Evolutionary conservation across 495 filamentous ascomycete genomes (phyloP), one percentile per base, ranked within the genome.

Genomic region (Penicillium fimorum): DNA sequence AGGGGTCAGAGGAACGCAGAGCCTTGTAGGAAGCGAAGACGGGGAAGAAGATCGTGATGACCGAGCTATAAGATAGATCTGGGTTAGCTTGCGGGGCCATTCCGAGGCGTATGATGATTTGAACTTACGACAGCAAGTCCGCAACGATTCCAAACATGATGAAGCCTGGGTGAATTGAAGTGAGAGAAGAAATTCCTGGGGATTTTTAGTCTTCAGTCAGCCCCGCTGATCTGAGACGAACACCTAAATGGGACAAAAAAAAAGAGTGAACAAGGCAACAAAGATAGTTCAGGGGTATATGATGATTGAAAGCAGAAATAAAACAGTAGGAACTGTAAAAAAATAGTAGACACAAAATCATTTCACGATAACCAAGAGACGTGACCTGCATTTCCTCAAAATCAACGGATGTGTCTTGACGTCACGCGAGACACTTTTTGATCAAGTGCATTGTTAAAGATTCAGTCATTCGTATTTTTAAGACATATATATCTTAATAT

Each of bases 11-110:
- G 20, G 91, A 91, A 70, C 92, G 91, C 62, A 99, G 89, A 38
- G 94, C 95, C 79, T 97, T 97, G 83, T 96, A 97, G 55, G 92
- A 96, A 55, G 93, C 93, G 75, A 96, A 99, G 50, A 96, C 83
- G 56, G 94, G 94, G 75, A 99, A 92, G 70, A 96, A 82, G 68
- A 97, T 92, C 55, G 91, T 94, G 53, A 90, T 84, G 66, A 94
- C 74, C 54, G 92, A 96, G 75, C 77, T 73, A 57, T 40, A 22
- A 30, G 47, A 57, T 30, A 55, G 11, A 25, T 33, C 10, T 53
- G 41, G 10, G 57, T 73, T 66, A 59, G 57, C 40, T 59, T 46
- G 15, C 18, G 51, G 42, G 37, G 15, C 42, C 15, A n/a, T 35
- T 35, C n/a, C 1, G 20, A 27, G 33, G 32, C n/a, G n/a, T 38